Evolutionary conservation across 768 basidiomycete genomes (phyloP).

Genomic region (Lentinula edodes): DNA sequence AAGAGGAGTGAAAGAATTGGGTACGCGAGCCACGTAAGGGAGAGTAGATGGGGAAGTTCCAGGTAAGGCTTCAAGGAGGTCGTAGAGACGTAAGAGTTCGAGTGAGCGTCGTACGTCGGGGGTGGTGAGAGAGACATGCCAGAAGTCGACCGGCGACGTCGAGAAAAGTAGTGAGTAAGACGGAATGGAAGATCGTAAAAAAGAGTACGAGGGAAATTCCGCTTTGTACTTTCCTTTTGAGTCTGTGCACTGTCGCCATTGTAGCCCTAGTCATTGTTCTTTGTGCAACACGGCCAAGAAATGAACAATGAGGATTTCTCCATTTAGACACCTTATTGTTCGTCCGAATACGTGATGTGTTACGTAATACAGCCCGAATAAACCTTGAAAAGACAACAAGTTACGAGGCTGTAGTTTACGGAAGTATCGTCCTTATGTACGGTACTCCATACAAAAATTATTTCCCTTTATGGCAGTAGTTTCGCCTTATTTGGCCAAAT

Average conservation of each 20-base stretch:
- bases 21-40: conserved; percentile 87
- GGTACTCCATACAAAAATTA: too few species aligned
- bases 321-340: conserved; percentile 5
- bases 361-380: neutral
- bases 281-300: neutral
- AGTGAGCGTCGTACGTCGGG: conserved; percentile 52
- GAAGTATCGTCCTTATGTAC: too few species aligned
- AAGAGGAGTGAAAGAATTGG: conserved; percentile 87
- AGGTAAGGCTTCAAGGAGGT: conserved; percentile 72
- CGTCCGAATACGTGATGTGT: neutral
- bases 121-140: conserved; percentile 36
- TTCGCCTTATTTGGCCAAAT: too few species aligned
- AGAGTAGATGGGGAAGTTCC: conserved; percentile 74
- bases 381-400: too few species aligned
- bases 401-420: too few species aligned
- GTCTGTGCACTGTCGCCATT: neutral
- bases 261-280: conserved; percentile 4
- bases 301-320: neutral
- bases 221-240: neutral
- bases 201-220: conserved; percentile 15
- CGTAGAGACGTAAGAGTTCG: conserved; percentile 19
- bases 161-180: conserved; percentile 7
- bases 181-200: conserved; percentile 6
- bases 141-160: conserved; percentile 46
- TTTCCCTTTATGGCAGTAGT: too few species aligned